Conservation (phyloP, 345 rosid genomes). For the Salix suchowensis region DNA sequence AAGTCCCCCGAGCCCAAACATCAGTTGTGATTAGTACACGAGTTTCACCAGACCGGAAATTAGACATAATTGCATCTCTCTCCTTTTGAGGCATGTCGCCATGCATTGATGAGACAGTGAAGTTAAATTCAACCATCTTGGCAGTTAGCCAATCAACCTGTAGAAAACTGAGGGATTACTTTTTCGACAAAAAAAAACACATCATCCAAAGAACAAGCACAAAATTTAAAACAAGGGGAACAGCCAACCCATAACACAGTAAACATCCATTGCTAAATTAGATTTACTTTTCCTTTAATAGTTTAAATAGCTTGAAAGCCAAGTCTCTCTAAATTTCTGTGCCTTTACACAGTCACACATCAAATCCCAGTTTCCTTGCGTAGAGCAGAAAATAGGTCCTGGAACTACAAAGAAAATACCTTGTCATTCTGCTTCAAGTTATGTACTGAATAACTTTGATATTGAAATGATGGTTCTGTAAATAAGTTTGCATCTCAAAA, state of each 20-base stretch:
- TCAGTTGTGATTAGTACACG: conserved; percentile 97
- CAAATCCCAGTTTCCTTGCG: background rate
- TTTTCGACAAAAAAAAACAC: background rate
- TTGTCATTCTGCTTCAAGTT: background rate
- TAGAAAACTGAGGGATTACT: background rate
- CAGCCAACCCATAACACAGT: background rate
- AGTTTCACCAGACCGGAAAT: conserved; percentile 74
- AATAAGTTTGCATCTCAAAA: background rate
- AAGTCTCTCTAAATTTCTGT: background rate
- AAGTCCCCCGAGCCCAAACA: conserved; percentile 96
- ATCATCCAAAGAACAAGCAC: background rate
- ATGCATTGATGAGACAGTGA: conserved; percentile 95
- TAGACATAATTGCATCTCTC: conserved; percentile 84
- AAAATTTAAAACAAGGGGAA: no score
- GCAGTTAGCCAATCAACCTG: conserved; percentile 99
- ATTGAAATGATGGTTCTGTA: background rate
- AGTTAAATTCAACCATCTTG: conserved; percentile 90
- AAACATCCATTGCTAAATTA: background rate
- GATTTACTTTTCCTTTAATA: background rate
- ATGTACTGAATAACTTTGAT: background rate
- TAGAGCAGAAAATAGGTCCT: background rate
- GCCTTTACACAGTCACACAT: background rate
- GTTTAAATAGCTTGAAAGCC: background rate
- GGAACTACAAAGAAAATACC: background rate
- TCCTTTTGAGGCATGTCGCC: conserved; percentile 99